Conservation (phyloP, 495 filamentous ascomycete genomes). For the Arthonia radiata region DNA sequence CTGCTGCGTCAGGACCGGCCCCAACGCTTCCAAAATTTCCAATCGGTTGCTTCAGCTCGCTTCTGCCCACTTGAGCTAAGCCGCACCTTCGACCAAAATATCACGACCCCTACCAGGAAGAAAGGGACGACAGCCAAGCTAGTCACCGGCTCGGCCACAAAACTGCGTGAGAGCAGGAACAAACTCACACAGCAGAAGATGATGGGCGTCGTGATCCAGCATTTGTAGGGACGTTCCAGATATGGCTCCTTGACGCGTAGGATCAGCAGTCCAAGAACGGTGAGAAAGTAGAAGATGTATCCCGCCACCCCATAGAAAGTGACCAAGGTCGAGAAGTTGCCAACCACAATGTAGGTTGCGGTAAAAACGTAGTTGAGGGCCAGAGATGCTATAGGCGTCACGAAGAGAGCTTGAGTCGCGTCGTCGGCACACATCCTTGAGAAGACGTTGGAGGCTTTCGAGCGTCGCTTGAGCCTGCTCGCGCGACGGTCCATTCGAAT, state of each 20-base stretch:
- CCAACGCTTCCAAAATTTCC: no score
- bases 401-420: constrained; percentile 31
- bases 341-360: constrained; percentile 50
- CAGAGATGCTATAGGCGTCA: constrained; percentile 80
- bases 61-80: no score
- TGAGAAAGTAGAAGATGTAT: constrained; percentile 91
- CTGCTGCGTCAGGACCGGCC: no score
- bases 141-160: constrained; percentile 77
- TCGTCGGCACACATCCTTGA: constrained; percentile 33
- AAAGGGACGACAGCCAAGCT: constrained; percentile 67
- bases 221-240: constrained; percentile 71
- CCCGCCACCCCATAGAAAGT: constrained; percentile 95
- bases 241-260: constrained; percentile 69
- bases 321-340: constrained; percentile 74
- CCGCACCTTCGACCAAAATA: constrained; percentile 71
- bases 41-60: no score
- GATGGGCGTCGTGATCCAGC: constrained; percentile 91
- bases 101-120: constrained; percentile 54
- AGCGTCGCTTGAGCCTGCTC: constrained; percentile 10
- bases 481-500: constrained; percentile 10
- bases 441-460: constrained; percentile 11
- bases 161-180: constrained; percentile 65
- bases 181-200: constrained; percentile 95
- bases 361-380: constrained; percentile 52
- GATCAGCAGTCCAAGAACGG: constrained; percentile 79